Percentiles rank a stretch among this genome's conserved stretches.
Evolutionary conservation across 306 rosid species (phyloP).

Genomic region (Castanea sativa): DNA sequence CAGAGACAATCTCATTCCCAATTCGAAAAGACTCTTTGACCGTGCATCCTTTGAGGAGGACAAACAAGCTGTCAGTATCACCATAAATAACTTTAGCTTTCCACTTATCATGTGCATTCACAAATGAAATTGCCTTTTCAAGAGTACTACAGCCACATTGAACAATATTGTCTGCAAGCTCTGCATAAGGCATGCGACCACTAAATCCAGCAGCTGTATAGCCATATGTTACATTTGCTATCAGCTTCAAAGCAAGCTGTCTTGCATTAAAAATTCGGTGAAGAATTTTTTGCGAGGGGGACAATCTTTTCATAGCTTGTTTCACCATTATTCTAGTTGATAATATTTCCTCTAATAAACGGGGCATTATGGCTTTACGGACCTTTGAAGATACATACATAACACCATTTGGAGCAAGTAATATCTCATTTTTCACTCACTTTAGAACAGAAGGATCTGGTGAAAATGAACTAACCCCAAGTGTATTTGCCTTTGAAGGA

Average conservation of each 20-base stretch:
- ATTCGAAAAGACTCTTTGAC: conserved; percentile 67
- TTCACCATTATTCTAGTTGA: conserved; percentile 95
- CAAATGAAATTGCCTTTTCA: conserved; percentile 83
- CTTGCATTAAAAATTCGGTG: conserved; percentile 89
- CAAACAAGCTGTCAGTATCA: conserved; percentile 98
- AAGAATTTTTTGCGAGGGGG: conserved; percentile 75
- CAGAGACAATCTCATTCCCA: conserved; percentile 87
- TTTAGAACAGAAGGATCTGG: conserved; percentile 57
- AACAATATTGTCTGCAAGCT: conserved; percentile 96
- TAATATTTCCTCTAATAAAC: conserved; percentile 84
- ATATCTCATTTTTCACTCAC: conserved; percentile 65
- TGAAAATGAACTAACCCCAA: conserved; percentile 80
- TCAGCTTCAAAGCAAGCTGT: conserved; percentile 93
- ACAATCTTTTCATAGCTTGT: conserved; percentile 79
- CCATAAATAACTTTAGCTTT: conserved; percentile 91
- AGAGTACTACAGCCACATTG: conserved; percentile 90
- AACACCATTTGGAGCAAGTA: conserved; percentile 89
- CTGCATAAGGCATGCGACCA: conserved; percentile 99
- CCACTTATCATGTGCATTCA: conserved; percentile 82
- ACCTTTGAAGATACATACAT: conserved; percentile 88
- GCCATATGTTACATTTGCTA: conserved; percentile 92
- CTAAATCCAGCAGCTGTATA: conserved; percentile 98
- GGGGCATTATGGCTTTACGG: conserved; percentile 80
- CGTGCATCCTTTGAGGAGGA: conserved; percentile 86
- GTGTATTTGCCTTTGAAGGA: conserved; percentile 62